Base-by-base conservation (phyloP, 495 filamentous ascomycete species). In the Cryomyces minteri region DNA sequence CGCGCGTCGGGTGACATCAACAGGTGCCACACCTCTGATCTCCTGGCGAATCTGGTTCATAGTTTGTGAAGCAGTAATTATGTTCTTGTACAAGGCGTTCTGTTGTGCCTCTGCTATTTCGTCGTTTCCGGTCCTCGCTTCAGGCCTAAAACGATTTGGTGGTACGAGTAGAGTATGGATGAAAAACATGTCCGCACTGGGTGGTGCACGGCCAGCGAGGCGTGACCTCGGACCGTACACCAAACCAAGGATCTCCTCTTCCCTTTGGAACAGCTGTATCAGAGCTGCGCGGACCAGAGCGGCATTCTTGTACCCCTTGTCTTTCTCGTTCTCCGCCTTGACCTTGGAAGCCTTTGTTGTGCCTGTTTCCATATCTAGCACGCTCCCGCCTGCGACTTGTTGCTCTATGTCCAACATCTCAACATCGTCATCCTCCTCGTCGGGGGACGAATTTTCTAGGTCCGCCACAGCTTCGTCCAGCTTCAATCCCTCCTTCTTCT, bases 101-200 rank as follows among this genome's bases (percentile, higher is more conserved):
- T 90, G 81, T 48, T 80, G 73, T 1, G 82, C 73, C 62, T 99
- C 92, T 39, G 83, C 71, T 46, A 95, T 77, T 34, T 80, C 76
- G 11, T 77, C 74, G 36, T 81, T 72, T 41, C 83, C 82, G 39
- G 84, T 81, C 31, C 71, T 68, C n/a, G 85, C 77, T 58, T 87
- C 87, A 25, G 87, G 86, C n/a, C 92, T 77, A 58, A 80, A 96
- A 53, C 77, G 82, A 57, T 90, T 95, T 0, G 92, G 90, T 11
- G 92, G 87, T 4, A 99, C 82, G 25, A 94, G 60, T 32, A 99
- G 64, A 32, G 69, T 76, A 49, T 79, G 76, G 40, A 96, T 69
- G 64, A 99, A 99, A 62, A 99, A 94, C 76, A 94, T 94, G 55
- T 90, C 81, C 0, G 84, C 74, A 5, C 65, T 72, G 6, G 88